These are phyloP conservation scores for Rhodotorula diobovata DNA, from an alignment of 768 basidiomycete genomes.

Conservation along the genomic window DNA sequence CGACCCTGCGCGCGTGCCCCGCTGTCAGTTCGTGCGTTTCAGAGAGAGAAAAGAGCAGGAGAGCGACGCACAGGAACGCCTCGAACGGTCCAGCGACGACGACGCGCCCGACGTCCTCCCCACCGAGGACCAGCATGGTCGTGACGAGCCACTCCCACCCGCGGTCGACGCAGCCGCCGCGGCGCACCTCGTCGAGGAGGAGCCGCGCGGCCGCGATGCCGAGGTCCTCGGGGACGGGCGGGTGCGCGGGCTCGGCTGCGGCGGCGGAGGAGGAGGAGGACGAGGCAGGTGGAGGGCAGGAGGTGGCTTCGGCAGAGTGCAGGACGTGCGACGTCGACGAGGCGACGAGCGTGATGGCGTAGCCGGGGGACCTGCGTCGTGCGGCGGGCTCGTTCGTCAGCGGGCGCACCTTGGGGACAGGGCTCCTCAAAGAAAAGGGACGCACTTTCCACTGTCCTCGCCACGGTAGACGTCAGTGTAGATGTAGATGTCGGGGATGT, in stretches of 20 bases:
- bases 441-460: constrained; percentile 92
- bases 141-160: constrained; percentile 81
- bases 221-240: constrained; percentile 82
- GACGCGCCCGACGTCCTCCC: constrained; percentile 90
- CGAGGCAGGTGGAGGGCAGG: constrained; percentile 57
- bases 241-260: constrained; percentile 3
- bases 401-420: too few relatives aligned
- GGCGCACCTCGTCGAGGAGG: constrained; percentile 70
- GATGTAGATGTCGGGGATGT: constrained; percentile 95
- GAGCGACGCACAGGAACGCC: constrained; percentile 28
- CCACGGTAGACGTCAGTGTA: constrained; percentile 99
- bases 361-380: constrained; percentile 77
- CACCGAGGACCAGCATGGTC: constrained; percentile 89
- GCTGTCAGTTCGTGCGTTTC: background rate
- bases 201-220: constrained; percentile 73
- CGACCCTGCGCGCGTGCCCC: constrained; percentile 58
- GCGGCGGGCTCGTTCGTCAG: background rate
- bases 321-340: constrained; percentile 87
- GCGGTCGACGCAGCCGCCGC: constrained; percentile 84
- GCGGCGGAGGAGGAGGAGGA: background rate
- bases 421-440: background rate
- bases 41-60: background rate
- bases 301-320: constrained; percentile 80
- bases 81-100: constrained; percentile 61
- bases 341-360: constrained; percentile 80